Evolutionary conservation across 2,329 filamentous ascomycete species (phyloP).

Genomic region (Sporothrix pseudoabietina): DNA sequence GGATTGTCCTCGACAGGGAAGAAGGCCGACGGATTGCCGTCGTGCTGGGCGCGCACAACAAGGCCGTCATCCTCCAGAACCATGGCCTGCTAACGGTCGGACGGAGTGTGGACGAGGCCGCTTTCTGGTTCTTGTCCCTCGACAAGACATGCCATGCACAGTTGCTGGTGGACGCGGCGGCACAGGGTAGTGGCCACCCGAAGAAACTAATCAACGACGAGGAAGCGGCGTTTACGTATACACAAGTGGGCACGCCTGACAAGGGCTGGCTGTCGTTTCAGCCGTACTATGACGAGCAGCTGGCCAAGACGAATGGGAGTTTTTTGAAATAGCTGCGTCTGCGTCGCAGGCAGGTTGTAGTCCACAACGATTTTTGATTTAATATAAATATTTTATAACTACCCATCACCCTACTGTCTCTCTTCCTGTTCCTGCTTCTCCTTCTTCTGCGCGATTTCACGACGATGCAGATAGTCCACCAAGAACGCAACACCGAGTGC

Average conservation of each 20-base stretch:
- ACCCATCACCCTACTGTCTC: not conserved
- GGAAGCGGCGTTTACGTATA: constrained; percentile 40
- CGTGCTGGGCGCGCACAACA: constrained; percentile 60
- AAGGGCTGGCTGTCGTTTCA: constrained; percentile 58
- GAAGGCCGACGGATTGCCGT: constrained; percentile 66
- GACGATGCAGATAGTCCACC: constrained; percentile 19
- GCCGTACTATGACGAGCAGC: constrained; percentile 37
- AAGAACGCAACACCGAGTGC: not conserved
- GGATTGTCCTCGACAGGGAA: constrained; percentile 58
- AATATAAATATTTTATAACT: too few relatives aligned
- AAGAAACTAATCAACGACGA: constrained; percentile 42
- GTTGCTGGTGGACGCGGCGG: constrained; percentile 61
- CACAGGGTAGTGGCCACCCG: constrained; percentile 2
- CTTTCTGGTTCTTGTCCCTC: constrained; percentile 67
- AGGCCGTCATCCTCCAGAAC: constrained; percentile 67
- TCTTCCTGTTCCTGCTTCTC: not conserved
- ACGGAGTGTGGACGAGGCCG: constrained; percentile 70
- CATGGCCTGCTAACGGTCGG: constrained; percentile 72
- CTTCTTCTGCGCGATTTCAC: not conserved
- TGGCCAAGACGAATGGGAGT: constrained; percentile 24
- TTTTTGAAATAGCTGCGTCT: constrained; percentile 16
- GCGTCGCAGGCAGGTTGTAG: not conserved
- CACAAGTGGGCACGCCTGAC: constrained; percentile 47
- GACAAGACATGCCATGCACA: constrained; percentile 70
- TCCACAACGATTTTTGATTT: not conserved